These are phyloP conservation scores for Fusarium sterilihyphosum DNA, from an alignment of 2,329 filamentous ascomycete genomes.

Conservation along the genomic window DNA sequence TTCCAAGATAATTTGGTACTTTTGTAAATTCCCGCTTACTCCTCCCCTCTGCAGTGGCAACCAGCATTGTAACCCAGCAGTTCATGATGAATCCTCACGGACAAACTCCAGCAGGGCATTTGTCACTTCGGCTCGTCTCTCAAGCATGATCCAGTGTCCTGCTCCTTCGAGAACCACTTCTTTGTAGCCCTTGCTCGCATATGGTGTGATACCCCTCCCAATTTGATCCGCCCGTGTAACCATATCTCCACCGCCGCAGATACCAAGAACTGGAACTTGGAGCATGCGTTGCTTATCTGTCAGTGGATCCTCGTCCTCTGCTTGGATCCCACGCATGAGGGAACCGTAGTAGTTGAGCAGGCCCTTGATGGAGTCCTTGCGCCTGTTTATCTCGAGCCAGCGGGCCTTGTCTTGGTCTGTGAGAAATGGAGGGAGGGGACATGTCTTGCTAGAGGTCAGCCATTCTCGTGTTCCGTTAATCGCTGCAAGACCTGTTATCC, in stretches of 20 bases:
- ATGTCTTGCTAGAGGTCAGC: conserved; percentile 9
- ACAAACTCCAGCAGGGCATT: conserved; percentile 22
- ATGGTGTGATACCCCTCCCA: not conserved
- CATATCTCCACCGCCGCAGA: conserved; percentile 22
- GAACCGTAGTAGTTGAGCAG: conserved; percentile 34
- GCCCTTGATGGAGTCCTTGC: conserved; percentile 6
- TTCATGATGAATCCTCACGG: not conserved
- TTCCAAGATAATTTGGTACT: not conserved
- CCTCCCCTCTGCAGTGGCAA: not conserved
- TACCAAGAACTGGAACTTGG: conserved; percentile 25
- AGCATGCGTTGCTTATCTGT: conserved; percentile 28
- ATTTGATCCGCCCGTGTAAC: conserved; percentile 22
- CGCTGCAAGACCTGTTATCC: conserved; percentile 13
- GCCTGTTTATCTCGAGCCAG: conserved; percentile 11
- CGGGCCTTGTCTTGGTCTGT: conserved; percentile 15
- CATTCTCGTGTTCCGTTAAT: conserved; percentile 22
- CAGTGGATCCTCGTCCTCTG: conserved; percentile 20
- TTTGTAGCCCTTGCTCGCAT: conserved; percentile 18
- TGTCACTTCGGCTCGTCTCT: conserved; percentile 21
- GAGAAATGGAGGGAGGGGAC: conserved; percentile 8
- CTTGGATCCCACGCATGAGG: conserved; percentile 29
- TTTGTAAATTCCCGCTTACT: not conserved
- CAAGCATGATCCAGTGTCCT: conserved; percentile 37
- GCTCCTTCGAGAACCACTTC: conserved; percentile 10
- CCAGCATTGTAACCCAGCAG: not conserved